Conservation (phyloP, 768 basidiomycete genomes). For the Sporobolomyces roseus region DNA sequence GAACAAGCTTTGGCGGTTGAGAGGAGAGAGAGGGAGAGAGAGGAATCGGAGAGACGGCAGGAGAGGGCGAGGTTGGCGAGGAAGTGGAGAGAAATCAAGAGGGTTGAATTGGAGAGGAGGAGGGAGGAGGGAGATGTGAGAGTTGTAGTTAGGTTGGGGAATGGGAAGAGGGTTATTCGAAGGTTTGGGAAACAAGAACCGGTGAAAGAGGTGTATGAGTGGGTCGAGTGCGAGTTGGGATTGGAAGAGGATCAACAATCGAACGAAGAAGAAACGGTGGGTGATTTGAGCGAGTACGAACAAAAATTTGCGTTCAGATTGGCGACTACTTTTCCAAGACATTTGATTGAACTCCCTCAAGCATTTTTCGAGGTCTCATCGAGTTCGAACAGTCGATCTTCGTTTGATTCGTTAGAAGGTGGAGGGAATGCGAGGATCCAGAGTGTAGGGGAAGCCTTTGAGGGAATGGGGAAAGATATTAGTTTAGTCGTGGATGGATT, state of each 20-base stretch:
- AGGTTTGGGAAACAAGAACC: slow-evolving; percentile 56
- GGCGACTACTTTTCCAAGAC: slow-evolving; percentile 62
- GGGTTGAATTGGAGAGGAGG: slow-evolving; percentile 52
- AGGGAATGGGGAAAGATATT: slow-evolving; percentile 44
- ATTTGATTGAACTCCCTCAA: slow-evolving; percentile 52
- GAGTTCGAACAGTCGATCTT: background rate
- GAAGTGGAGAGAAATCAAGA: slow-evolving; percentile 62
- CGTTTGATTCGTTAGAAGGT: background rate
- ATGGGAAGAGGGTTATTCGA: slow-evolving; percentile 58
- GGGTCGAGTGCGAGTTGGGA: slow-evolving; percentile 58
- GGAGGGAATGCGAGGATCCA: slow-evolving; percentile 49
- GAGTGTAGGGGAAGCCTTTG: slow-evolving; percentile 41
- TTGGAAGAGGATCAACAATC: slow-evolving; percentile 47
- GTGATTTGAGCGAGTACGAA: slow-evolving; percentile 45
- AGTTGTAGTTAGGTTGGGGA: slow-evolving; percentile 59
- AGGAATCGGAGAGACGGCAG: slow-evolving; percentile 46
- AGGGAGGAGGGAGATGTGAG: slow-evolving; percentile 54
- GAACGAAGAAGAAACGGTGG: slow-evolving; percentile 31
- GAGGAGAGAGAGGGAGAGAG: slow-evolving; percentile 49
- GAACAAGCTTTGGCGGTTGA: slow-evolving; percentile 28
- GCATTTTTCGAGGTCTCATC: slow-evolving; percentile 49
- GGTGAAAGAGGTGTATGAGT: slow-evolving; percentile 66
- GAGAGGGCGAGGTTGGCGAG: slow-evolving; percentile 18
- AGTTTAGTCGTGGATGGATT: slow-evolving; percentile 50
- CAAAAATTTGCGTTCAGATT: slow-evolving; percentile 70